Percentiles rank a stretch among this genome's conserved stretches.
Evolutionary conservation across 352 stramenopile genomes (phyloP).

Genomic region (Globisporangium okanoganense): DNA sequence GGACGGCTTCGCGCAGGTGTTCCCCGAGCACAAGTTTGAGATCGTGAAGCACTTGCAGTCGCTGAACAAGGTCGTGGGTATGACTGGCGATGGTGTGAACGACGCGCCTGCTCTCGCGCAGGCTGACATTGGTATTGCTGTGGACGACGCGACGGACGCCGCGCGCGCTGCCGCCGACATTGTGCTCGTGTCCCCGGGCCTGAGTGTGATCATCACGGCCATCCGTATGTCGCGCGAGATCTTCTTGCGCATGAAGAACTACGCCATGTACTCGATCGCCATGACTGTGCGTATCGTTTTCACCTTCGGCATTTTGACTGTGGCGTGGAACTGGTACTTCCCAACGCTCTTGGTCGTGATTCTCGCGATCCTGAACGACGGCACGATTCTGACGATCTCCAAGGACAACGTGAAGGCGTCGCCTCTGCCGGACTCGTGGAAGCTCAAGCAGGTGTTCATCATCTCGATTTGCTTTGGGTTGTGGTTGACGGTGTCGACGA

Average conservation of each 20-base stretch:
- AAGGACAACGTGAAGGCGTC: conserved; percentile 72
- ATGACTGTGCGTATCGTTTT: conserved; percentile 88
- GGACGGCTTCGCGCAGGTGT: conserved; percentile 92
- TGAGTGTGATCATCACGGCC: conserved; percentile 87
- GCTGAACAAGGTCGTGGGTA: conserved; percentile 75
- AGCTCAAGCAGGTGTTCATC: conserved; percentile 69
- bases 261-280: conserved; percentile 90
- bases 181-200: conserved; percentile 84
- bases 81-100: conserved; percentile 91
- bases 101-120: conserved; percentile 88
- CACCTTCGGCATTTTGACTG: conserved; percentile 85
- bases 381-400: conserved; percentile 79
- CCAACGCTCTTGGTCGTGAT: conserved; percentile 87
- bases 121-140: conserved; percentile 91
- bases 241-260: conserved; percentile 91
- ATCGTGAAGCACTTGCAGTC: conserved; percentile 89
- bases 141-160: conserved; percentile 87
- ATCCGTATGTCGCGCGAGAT: conserved; percentile 87
- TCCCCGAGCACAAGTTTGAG: conserved; percentile 92
- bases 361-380: conserved; percentile 89
- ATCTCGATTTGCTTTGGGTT: conserved; percentile 62
- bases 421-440: conserved; percentile 64
- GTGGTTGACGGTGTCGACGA: conserved; percentile 60
- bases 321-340: conserved; percentile 88
- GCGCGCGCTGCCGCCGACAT: conserved; percentile 87